Conservation (phyloP, 345 rosid genomes). For the Reutealis trisperma region DNA sequence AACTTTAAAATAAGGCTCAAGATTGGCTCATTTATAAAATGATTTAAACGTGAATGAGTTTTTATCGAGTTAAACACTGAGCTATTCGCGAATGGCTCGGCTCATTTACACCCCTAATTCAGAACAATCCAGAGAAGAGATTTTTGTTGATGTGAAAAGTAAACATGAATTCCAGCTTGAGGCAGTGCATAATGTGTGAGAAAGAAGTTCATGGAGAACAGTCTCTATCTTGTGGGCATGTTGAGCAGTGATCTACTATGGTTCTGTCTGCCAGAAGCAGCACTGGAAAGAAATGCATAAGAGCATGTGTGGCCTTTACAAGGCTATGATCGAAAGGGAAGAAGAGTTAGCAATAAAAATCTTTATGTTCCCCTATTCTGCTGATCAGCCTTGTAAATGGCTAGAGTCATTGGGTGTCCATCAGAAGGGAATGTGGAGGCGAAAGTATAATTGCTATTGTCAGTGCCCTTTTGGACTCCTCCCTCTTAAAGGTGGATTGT, state of each 20-base stretch:
- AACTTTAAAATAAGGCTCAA: no score
- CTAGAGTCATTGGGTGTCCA: slow-evolving; percentile 53
- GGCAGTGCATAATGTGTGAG: slow-evolving; percentile 48
- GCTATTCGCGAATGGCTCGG: no score
- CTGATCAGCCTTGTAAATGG: slow-evolving; percentile 55
- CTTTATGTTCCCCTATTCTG: slow-evolving; percentile 46
- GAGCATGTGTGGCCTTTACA: slow-evolving; percentile 51
- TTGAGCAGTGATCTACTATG: slow-evolving; percentile 51
- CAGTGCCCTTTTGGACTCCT: slow-evolving; percentile 53
- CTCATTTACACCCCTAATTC: no score
- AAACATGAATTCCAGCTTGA: slow-evolving; percentile 33
- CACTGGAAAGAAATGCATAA: slow-evolving; percentile 56
- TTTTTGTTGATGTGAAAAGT: slow-evolving; percentile 33
- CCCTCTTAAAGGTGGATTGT: slow-evolving; percentile 44
- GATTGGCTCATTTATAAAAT: no score
- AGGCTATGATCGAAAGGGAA: slow-evolving; percentile 61
- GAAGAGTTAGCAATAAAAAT: slow-evolving; percentile 56
- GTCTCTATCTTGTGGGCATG: slow-evolving; percentile 51
- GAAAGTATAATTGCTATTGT: slow-evolving; percentile 56
- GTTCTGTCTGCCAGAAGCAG: slow-evolving; percentile 53
- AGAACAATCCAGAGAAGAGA: slow-evolving; percentile 41
- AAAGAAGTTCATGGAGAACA: slow-evolving; percentile 49
- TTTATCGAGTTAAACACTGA: no score
- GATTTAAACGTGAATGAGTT: no score
- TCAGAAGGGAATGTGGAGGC: slow-evolving; percentile 67